Evolutionary conservation across 805 yeast species (phyloP), one percentile per base, ranked within the genome.

Genomic region (Maudiozyma bulderi): DNA sequence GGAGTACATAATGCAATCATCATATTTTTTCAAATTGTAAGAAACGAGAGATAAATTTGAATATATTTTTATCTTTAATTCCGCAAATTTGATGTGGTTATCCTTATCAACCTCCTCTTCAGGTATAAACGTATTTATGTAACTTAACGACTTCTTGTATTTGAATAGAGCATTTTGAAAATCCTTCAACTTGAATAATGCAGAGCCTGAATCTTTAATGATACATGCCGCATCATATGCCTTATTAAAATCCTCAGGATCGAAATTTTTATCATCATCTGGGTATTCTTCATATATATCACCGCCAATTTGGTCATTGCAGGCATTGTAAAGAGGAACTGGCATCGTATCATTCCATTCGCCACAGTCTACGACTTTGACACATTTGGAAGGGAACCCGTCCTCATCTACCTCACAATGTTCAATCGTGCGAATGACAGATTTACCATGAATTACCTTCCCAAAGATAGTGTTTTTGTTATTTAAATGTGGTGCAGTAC

Each of bases 381-480:
- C 75, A 10, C 68, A 60, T 31, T 71, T 64, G 2, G 51, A 58
- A 6, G 75, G 73, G 3, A 64, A 57, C 6, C 76, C 80, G 30
- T 75, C 73, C 26, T 74, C 68, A 34, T 74, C 71, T 1, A 74
- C 72, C 6, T 66, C 55, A 2, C 74, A 71, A 43, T 72, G 69
- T 61, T 85, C 95, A 20, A 84, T 67, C 30, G 80, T 80, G 57
- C 90, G 71, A 0, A 85, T 73, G 0, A 84, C 83, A 2, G 83
- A 81, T 61, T 82, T 84, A 14, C 87, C 95, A 56, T 71, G 73
- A 7, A 71, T 57, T 9, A 88, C 89, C 49, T 68, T 70, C 1
- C 96, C 96, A 66, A 89, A 84, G 2, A 86, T 80, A 0, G 90
- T 72, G 59, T 86, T 90, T 56, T 82, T 84, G 0, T 87, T 86